phyloP scores from a whole-genome alignment of 306 rosid genomes.

The Fragaria iinumae region DNA sequence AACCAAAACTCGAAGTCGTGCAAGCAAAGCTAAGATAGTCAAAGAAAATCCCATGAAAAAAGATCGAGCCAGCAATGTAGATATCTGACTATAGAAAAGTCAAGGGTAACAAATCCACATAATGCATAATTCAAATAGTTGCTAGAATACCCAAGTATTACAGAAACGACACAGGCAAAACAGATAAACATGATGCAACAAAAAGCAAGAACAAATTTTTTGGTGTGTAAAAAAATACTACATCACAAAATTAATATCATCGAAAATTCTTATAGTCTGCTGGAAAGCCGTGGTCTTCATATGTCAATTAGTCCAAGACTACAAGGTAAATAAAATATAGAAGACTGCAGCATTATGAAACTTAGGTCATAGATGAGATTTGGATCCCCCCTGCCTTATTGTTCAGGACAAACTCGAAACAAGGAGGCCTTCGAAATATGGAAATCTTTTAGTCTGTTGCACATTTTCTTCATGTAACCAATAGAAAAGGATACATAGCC shows the following conservation, averaged over 20 bases:
- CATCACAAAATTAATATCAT: neutral
- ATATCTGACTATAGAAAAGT: slow-evolving; percentile 64
- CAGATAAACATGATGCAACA: too few relatives aligned
- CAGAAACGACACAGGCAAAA: neutral
- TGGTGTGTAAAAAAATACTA: slow-evolving; percentile 9
- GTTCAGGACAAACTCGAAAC: neutral
- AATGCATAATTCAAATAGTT: neutral
- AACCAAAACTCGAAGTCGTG: slow-evolving; percentile 71
- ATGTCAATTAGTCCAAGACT: neutral
- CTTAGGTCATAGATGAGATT: neutral
- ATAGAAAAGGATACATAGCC: slow-evolving; percentile 69
- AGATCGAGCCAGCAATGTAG: slow-evolving; percentile 68
- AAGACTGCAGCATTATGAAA: neutral
- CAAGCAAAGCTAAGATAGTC: slow-evolving; percentile 72
- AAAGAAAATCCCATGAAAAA: slow-evolving; percentile 77
- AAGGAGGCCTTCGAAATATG: neutral
- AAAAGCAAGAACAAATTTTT: neutral
- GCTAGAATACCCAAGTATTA: neutral
- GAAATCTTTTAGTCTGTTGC: neutral
- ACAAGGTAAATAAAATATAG: neutral
- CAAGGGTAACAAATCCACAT: slow-evolving; percentile 40
- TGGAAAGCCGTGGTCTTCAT: neutral
- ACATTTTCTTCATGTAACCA: slow-evolving; percentile 2
- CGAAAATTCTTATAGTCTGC: neutral
- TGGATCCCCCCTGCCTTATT: neutral